phyloP scores from a whole-genome alignment of 2,329 filamentous ascomycete genomes.

The Acrodontium crateriforme region DNA sequence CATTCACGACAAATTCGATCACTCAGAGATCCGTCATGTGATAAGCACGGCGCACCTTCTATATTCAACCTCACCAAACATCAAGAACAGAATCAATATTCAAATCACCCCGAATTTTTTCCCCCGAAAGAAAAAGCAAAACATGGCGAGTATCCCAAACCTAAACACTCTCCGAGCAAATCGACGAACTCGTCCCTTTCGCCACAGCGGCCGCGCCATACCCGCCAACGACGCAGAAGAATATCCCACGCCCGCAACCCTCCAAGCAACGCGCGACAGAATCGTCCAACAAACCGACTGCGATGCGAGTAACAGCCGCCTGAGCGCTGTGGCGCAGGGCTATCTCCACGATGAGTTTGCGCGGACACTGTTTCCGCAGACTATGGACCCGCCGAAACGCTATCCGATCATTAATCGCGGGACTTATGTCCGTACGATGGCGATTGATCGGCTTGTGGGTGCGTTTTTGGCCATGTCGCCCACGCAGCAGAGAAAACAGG shows the following conservation, averaged over 20 bases:
- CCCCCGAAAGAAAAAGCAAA: too few species aligned
- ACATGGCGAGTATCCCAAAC: conserved; percentile 55
- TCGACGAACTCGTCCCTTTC: conserved; percentile 32
- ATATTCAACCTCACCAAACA: too few species aligned
- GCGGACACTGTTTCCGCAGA: conserved; percentile 44
- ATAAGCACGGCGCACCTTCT: too few species aligned
- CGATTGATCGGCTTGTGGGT: conserved; percentile 64
- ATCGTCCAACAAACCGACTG: conserved; percentile 80
- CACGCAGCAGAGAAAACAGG: conserved; percentile 42
- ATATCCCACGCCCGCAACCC: conserved; percentile 17
- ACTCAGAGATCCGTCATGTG: too few species aligned
- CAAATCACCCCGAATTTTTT: too few species aligned
- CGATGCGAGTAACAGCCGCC: conserved; percentile 75
- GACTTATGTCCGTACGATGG: conserved; percentile 80
- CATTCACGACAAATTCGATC: too few species aligned
- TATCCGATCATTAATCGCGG: conserved; percentile 92
- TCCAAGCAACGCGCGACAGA: conserved; percentile 44
- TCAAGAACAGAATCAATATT: too few species aligned
- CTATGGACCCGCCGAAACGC: conserved; percentile 43
- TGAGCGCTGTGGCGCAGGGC: conserved; percentile 75
- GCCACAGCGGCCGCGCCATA: conserved; percentile 26
- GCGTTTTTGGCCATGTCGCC: conserved; percentile 44
- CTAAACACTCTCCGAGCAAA: conserved; percentile 46
- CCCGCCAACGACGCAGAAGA: conserved; percentile 7
- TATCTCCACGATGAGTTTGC: conserved; percentile 79